Base-by-base conservation (phyloP, 2,329 filamentous ascomycete genomes). In the Ascocoryne sarcoides region DNA sequence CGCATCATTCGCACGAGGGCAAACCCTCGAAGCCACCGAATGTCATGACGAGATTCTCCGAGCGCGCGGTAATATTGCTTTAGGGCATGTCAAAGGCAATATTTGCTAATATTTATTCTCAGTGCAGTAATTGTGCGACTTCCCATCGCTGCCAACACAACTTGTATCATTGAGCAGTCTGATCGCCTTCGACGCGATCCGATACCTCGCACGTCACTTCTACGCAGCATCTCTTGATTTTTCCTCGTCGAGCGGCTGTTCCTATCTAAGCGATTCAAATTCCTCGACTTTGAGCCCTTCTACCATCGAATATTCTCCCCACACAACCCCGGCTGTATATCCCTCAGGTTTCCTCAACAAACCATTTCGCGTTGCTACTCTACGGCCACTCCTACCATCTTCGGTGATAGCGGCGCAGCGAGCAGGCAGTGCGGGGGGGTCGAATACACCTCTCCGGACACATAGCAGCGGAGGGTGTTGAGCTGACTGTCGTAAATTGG, bases 381-480 rank as follows among this genome's bases (percentile, higher is more conserved):
- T n/a, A n/a, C n/a, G n/a, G n/a, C n/a, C n/a, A n/a, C n/a, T n/a
- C n/a, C n/a, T n/a, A n/a, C n/a, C n/a, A n/a, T 8, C 32, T 32
- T 18, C 40, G 30, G 35, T 41, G 36, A 43, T 43, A 39, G 39
- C 28, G 26, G 38, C 16, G 36, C 36, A 44, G 47, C 44, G 49
- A 43, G 43, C 31, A 48, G 48, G 28, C 32, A 37, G 58, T 60
- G 57, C 58, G 57, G 59, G 50, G 59, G 61, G 59, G 60, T 60
- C 51, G 52, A 54, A 50, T 39, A 53, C 46, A 55, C 59, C 60
- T 62, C 59, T 60, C 58, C 60, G 59, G 57, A 59, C 60, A 56
- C 54, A 46, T 43, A 51, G 39, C 40, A 49, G 48, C 52, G 50
- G 50, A 51, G 51, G 52, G 54, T 53, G 51, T 54, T 47, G 18